These are phyloP conservation scores for Omphalotus olearius DNA, from an alignment of 1,284 basidiomycete genomes.

Conservation along the genomic window DNA sequence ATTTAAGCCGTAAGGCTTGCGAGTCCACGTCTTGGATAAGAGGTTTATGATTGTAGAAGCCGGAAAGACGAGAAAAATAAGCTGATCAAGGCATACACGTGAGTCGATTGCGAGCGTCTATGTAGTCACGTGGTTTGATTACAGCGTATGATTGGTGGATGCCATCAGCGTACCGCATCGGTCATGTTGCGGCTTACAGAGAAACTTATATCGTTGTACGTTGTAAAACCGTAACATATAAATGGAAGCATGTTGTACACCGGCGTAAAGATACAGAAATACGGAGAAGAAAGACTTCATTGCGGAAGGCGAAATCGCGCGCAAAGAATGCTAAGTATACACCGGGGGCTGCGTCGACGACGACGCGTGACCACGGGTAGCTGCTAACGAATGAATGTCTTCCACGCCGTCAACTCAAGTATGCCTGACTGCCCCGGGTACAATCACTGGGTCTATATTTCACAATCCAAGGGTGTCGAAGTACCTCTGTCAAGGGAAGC, in stretches of 20 bases:
- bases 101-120: constrained; percentile 3
- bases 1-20: constrained; percentile 6
- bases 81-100: neutral
- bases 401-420: neutral
- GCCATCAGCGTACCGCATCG: too few species aligned
- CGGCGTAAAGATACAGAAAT: too few species aligned
- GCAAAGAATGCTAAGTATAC: too few species aligned
- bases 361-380: too few species aligned
- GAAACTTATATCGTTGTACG: too few species aligned
- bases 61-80: neutral
- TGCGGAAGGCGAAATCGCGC: too few species aligned
- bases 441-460: constrained; percentile 13
- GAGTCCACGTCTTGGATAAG: constrained; percentile 13
- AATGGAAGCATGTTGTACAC: too few species aligned
- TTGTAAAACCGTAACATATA: too few species aligned
- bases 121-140: neutral
- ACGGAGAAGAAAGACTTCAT: too few species aligned
- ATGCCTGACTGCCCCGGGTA: constrained; percentile 8
- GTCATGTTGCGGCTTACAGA: too few species aligned
- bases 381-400: neutral
- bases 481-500: constrained; percentile 77
- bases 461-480: constrained; percentile 90
- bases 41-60: neutral
- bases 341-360: too few species aligned
- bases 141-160: too few species aligned